Conservation (phyloP, 225 moss, liverwort and hornwort genomes). For the Physcomitrellopsis africana region DNA sequence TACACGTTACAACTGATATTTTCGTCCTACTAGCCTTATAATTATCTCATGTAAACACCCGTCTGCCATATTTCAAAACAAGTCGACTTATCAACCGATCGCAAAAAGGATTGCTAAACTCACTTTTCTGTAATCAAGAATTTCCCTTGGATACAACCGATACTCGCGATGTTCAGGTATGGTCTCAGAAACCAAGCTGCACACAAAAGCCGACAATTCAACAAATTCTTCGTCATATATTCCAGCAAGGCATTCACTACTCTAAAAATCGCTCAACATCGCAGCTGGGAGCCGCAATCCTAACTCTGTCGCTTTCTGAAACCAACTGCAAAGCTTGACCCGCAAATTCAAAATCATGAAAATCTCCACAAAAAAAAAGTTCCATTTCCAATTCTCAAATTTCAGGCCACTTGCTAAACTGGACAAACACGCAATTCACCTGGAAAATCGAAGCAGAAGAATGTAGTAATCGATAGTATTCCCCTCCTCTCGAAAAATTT, state of each 20-base stretch:
- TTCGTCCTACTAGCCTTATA: background rate
- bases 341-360: background rate
- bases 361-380: background rate
- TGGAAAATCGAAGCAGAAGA: conserved; percentile 81
- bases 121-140: conserved; percentile 61
- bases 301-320: background rate
- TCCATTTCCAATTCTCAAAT: conserved; percentile 15
- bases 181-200: conserved; percentile 81
- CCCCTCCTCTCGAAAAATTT: conserved; percentile 72
- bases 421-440: conserved; percentile 42
- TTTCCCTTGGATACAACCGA: conserved; percentile 45
- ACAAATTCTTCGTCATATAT: conserved; percentile 12
- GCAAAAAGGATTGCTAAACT: conserved; percentile 4
- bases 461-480: conserved; percentile 78
- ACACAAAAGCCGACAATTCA: conserved; percentile 16
- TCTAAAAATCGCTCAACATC: conserved; percentile 28
- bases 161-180: conserved; percentile 79
- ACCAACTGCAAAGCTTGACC: conserved; percentile 21
- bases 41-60: background rate
- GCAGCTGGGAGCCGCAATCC: background rate
- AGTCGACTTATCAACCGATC: background rate
- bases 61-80: conserved; percentile 5
- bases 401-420: background rate
- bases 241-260: conserved; percentile 17
- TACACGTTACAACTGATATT: background rate